Base-by-base conservation (phyloP, 495 filamentous ascomycete species). In the Lasiosphaeria ovina region DNA sequence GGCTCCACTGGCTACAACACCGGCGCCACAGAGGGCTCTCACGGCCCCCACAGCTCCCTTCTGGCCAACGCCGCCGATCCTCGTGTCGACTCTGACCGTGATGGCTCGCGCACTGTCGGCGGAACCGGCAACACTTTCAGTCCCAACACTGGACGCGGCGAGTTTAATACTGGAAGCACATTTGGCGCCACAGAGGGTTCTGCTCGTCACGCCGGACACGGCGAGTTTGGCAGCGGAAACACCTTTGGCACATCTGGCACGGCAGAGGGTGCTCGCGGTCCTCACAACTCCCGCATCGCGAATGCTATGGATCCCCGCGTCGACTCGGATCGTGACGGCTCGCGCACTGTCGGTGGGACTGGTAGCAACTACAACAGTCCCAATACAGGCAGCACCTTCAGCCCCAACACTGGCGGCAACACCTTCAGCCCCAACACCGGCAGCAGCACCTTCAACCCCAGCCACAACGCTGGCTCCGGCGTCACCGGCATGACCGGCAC, bases 71-170 rank as follows among this genome's bases (percentile, higher is more conserved):
- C 66, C 11, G 72, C 71, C 32, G 80, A 80, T 65, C 77, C 78
- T 17, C 74, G 77, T 63, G 66, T 80, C 48, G 77, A 81, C 66
- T 77, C 75, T 62, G 78, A 81, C 58, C 60, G 70, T 55, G 67
- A 72, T 35, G 64, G 69, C 49, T 68, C 66, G 47, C 55, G 59
- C 48, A 72, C 68, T 34, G 45, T 65, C 12, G 61, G 64, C 34
- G 66, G 63, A 51, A 67, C 51, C 24, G 61, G 53, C 42, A 69
- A 69, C 56, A 65, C 65, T 24, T 59, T 72, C 47, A 34, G 40
- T 3, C 45, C 31, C 7, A 36, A 36, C 35, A 51, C 55, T 14
- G 56, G 48, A 61, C 4, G 35, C 49, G 24, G 24, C 24, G 50
- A 45, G 3, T 60, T 56, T 54, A 63, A 51, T 12, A 65, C 64